Evolutionary conservation across 2,329 filamentous ascomycete genomes (phyloP).

Genomic region (Meredithiella fracta): DNA sequence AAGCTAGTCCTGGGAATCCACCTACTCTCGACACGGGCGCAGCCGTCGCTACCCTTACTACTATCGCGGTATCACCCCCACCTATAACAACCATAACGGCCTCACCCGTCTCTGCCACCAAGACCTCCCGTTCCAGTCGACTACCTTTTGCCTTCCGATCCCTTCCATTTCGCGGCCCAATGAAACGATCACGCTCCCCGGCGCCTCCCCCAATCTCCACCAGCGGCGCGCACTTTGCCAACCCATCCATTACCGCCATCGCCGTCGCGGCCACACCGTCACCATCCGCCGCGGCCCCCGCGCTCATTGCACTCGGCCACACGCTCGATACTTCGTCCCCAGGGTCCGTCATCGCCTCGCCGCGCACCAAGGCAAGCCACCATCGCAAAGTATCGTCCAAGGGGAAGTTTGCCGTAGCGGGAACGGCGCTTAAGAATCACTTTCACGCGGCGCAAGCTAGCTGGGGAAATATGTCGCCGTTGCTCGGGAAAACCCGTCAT

Average conservation of each 20-base stretch:
- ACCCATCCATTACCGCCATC: conserved; percentile 14
- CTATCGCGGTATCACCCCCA: neutral
- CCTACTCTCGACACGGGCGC: conserved; percentile 3
- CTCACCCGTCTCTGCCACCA: conserved; percentile 10
- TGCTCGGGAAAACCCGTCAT: conserved; percentile 6
- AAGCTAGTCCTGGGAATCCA: neutral
- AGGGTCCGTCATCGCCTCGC: neutral
- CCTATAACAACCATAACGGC: neutral
- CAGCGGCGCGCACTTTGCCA: conserved; percentile 16
- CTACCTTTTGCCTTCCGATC: conserved; percentile 26
- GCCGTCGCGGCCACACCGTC: conserved; percentile 14
- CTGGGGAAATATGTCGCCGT: conserved; percentile 3
- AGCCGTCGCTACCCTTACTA: neutral
- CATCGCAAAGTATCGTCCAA: conserved; percentile 6
- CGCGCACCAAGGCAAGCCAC: neutral
- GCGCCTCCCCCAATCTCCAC: conserved; percentile 18
- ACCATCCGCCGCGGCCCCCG: neutral
- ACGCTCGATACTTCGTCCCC: neutral
- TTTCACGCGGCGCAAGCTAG: conserved; percentile 4
- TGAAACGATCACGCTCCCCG: conserved; percentile 32
- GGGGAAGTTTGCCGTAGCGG: conserved; percentile 3
- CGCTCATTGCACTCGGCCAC: neutral
- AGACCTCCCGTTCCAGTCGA: conserved; percentile 13
- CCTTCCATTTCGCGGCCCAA: conserved; percentile 28
- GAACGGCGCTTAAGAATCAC: neutral